Evolutionary conservation across 2,329 filamentous ascomycete species (phyloP), one percentile per base, ranked within the genome.

Genomic region (Dactylellina haptotyla): DNA sequence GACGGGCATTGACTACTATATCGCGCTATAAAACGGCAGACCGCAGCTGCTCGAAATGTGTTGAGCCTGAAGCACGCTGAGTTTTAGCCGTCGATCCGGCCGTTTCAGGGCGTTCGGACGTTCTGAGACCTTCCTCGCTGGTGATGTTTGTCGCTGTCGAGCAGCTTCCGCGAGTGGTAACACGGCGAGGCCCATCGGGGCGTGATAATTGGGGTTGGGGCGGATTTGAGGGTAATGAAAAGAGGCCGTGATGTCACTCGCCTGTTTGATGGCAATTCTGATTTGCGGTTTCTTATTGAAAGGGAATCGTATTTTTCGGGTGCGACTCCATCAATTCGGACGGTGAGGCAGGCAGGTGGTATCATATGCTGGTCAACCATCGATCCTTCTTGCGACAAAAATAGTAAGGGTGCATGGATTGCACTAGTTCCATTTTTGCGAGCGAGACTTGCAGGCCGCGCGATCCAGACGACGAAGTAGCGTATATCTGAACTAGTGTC

Each of bases 51-150:
- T 65, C 26, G 30, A 65, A 57, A 59, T 59, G 67, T 64, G 59
- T 65, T 72, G 67, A 48, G 43, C 53, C 58, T 72, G 67, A 72
- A 64, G 67, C 67, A 51, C 34, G 67, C 54, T 45, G 41, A n/a
- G 67, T 71, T 72, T 72, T 58, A 65, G 16, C 41, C 41, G 43
- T 46, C 26, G 20, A 37, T 56, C 58, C 67, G 30, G 59, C 53
- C 59, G 67, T 72, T 72, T 72, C 67, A 72, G 54, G 43, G 53
- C n/a, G 59, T 58, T 72, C 45, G 34, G 59, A 59, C 34, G 25
- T 43, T 54, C 28, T 65, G 50, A 57, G 61, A 65, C 48, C 46
- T 64, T 45, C 25, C 28, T 30, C 23, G 2, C 5, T n/a, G 41
- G 41, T 20, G 8, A 41, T n/a, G n/a, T n/a, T n/a, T n/a, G n/a